Conservation (phyloP, 2,329 filamentous ascomycete genomes). For the Nemania serpens region DNA sequence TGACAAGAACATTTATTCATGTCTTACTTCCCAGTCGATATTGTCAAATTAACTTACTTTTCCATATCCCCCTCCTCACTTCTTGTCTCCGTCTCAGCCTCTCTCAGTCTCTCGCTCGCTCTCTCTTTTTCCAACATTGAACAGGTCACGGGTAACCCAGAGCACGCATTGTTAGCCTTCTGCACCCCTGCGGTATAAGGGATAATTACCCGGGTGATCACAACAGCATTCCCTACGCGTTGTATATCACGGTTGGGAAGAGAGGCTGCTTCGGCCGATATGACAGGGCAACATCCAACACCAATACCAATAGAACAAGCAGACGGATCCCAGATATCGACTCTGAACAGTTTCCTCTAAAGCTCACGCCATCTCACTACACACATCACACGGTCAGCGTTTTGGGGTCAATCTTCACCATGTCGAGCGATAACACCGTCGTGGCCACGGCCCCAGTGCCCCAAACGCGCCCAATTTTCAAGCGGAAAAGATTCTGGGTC, state of each 20-base stretch:
- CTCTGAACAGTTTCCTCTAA: background rate
- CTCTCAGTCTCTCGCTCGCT: too few relatives aligned
- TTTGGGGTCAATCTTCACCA: background rate
- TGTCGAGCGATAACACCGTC: background rate
- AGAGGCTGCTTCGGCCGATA: background rate
- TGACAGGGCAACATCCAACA: background rate
- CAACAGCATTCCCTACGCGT: background rate
- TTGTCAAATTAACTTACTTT: too few relatives aligned
- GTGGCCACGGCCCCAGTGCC: conserved; percentile 13
- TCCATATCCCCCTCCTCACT: too few relatives aligned
- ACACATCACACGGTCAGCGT: background rate
- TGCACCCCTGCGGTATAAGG: background rate
- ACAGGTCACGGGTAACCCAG: too few relatives aligned
- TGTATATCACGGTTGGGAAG: background rate
- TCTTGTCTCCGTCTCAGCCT: too few relatives aligned
- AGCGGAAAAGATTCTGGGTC: too few relatives aligned
- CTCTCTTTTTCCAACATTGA: too few relatives aligned
- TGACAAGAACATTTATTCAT: too few relatives aligned
- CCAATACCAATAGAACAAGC: background rate
- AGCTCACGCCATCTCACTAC: background rate
- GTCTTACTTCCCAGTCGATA: too few relatives aligned
- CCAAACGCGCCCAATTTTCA: conserved; percentile 30
- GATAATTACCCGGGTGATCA: background rate
- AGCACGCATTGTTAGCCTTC: too few relatives aligned
- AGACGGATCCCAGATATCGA: background rate